phyloP scores from a whole-genome alignment of 2,329 filamentous ascomycete species.

The Pseudocercospora musae region DNA sequence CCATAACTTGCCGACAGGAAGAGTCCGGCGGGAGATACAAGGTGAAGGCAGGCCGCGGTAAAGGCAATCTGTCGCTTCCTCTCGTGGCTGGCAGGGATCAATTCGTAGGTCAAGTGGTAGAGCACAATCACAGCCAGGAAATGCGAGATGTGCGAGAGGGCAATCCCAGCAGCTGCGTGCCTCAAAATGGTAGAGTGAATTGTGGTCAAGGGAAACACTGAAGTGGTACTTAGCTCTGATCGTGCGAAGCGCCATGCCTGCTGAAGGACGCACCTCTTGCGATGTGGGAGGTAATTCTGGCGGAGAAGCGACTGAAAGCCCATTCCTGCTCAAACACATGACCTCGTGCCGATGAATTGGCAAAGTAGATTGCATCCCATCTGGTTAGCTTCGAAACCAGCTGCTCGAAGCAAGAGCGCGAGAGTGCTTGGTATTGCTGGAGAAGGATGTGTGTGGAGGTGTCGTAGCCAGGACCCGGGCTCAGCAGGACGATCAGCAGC shows the following conservation, averaged over 20 bases:
- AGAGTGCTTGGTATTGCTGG: constrained; percentile 25
- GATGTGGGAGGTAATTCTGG: constrained; percentile 43
- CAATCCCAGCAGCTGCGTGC: constrained; percentile 57
- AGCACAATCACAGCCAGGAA: constrained; percentile 70
- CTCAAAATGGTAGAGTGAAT: constrained; percentile 24
- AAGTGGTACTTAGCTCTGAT: constrained; percentile 31
- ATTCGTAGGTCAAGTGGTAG: constrained; percentile 59
- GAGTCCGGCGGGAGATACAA: constrained; percentile 81
- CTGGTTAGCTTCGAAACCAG: constrained; percentile 60
- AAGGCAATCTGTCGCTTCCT: constrained; percentile 55
- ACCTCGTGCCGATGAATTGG: constrained; percentile 59
- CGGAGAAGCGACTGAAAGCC: constrained; percentile 67
- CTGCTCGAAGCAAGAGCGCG: constrained; percentile 28
- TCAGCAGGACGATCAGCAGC: constrained; percentile 57
- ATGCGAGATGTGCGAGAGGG: constrained; percentile 71
- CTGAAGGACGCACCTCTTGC: constrained; percentile 41
- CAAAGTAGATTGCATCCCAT: constrained; percentile 81
- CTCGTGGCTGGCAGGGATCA: constrained; percentile 47
- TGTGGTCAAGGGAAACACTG: constrained; percentile 20
- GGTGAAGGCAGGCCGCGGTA: constrained; percentile 68
- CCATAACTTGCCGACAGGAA: constrained; percentile 86
- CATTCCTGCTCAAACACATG: constrained; percentile 74
- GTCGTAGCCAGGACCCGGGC: constrained; percentile 66
- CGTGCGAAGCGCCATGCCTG: too few relatives aligned
- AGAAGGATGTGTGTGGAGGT: constrained; percentile 64